Percentiles rank a stretch among this genome's conserved stretches.
phyloP scores from a whole-genome alignment of 805 yeast genomes.

The Candida taoyuanica region DNA sequence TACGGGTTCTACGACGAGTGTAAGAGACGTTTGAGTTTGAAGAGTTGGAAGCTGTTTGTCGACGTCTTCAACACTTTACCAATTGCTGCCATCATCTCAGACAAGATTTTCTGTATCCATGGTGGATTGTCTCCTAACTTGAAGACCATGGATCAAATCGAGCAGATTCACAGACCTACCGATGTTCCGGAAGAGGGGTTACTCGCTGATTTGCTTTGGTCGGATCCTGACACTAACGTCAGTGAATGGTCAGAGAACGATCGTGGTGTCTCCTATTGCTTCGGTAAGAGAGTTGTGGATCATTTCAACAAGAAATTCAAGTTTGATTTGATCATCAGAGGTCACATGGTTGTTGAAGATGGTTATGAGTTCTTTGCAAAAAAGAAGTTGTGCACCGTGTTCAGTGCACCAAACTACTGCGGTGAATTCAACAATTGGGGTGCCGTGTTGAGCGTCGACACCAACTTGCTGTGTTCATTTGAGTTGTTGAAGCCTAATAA shows the following conservation, averaged over 20 bases:
- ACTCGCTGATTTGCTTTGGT: slow-evolving; percentile 76
- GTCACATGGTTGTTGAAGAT: slow-evolving; percentile 88
- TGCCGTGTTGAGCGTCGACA: slow-evolving; percentile 95
- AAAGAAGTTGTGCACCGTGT: slow-evolving; percentile 70
- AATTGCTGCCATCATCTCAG: slow-evolving; percentile 91
- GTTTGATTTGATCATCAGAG: slow-evolving; percentile 74
- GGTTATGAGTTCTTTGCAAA: slow-evolving; percentile 80
- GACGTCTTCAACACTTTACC: slow-evolving; percentile 96
- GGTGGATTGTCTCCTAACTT: slow-evolving; percentile 80
- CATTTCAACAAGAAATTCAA: slow-evolving; percentile 60
- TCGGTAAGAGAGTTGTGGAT: slow-evolving; percentile 70
- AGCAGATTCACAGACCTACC: slow-evolving; percentile 70
- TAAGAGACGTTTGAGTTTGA: slow-evolving; percentile 86
- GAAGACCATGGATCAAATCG: slow-evolving; percentile 60
- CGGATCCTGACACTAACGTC: slow-evolving; percentile 63
- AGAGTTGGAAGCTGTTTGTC: slow-evolving; percentile 89
- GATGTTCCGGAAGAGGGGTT: slow-evolving; percentile 80
- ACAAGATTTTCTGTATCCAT: slow-evolving; percentile 87
- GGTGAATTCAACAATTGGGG: slow-evolving; percentile 80
- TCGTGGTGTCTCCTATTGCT: slow-evolving; percentile 77
- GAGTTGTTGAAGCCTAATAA: slow-evolving; percentile 79
- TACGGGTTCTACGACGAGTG: slow-evolving; percentile 98
- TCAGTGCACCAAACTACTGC: slow-evolving; percentile 75
- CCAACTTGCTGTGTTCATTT: slow-evolving; percentile 86
- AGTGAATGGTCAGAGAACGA: slow-evolving; percentile 77